phyloP scores from a whole-genome alignment of 164 flowering plant species.

The Stephania yunnanensis region DNA sequence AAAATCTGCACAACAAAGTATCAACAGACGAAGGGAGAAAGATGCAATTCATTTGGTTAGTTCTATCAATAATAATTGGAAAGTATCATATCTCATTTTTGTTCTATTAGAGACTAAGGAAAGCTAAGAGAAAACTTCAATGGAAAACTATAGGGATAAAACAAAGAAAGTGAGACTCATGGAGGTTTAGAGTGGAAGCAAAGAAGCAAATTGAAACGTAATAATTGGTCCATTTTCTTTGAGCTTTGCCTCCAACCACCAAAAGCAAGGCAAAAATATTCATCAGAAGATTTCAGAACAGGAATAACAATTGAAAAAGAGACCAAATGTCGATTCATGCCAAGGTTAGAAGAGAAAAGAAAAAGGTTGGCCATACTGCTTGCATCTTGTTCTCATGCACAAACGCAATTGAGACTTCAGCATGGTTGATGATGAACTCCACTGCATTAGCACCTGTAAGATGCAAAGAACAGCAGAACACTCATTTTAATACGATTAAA shows the following conservation, averaged over 20 bases:
- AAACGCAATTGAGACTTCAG: slow-evolving; percentile 81
- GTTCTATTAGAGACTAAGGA: neutral
- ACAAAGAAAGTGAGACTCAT: neutral
- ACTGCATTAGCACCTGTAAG: slow-evolving; percentile 84
- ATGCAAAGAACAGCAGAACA: neutral
- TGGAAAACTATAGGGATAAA: neutral
- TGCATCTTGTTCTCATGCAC: slow-evolving; percentile 80
- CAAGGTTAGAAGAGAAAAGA: neutral
- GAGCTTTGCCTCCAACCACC: neutral
- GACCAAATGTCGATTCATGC: neutral
- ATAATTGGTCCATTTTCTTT: neutral
- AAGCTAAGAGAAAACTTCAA: neutral
- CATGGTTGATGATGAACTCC: slow-evolving; percentile 92
- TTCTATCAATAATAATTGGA: neutral
- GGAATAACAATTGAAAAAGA: neutral
- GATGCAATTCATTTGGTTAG: neutral
- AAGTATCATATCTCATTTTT: neutral
- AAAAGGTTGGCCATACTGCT: slow-evolving; percentile 38
- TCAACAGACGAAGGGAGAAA: neutral
- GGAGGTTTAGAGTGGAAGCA: neutral
- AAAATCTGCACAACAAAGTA: slow-evolving; percentile 55
- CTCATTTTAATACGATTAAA: neutral
- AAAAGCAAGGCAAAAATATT: neutral
- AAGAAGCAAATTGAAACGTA: neutral
- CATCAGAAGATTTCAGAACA: neutral